Evolutionary conservation across 1,284 basidiomycete species (phyloP).

Genomic region (Boletus sp.): DNA sequence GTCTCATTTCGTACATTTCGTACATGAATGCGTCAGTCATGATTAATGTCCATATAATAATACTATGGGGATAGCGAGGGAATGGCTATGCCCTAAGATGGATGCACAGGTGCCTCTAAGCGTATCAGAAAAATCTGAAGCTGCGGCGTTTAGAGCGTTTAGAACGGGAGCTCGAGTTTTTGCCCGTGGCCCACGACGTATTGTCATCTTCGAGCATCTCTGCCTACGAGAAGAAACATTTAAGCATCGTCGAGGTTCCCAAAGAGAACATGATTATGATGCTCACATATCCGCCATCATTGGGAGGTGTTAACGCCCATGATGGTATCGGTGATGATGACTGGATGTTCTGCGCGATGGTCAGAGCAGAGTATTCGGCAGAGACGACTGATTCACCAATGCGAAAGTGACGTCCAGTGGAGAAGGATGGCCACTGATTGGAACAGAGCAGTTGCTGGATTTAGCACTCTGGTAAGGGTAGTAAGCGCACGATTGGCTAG

Average conservation of each 20-base stretch:
- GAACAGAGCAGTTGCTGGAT: conserved; percentile 16
- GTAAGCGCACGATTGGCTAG: not conserved
- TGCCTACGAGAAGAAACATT: conserved; percentile 13
- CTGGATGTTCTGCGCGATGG: conserved; percentile 8
- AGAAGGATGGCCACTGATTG: conserved; percentile 13
- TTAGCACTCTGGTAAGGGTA: conserved; percentile 17
- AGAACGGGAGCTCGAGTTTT: not conserved
- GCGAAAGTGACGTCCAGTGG: conserved; percentile 20
- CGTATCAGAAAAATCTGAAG: conserved; percentile 14
- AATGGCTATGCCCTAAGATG: not conserved
- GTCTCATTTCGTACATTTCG: conserved; percentile 19
- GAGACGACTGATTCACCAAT: conserved; percentile 17
- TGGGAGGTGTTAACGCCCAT: not conserved
- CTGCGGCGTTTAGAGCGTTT: conserved; percentile 10
- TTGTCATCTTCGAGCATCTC: conserved; percentile 31
- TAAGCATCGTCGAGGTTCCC: not conserved
- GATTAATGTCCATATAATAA: conserved; percentile 3
- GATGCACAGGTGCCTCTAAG: not conserved
- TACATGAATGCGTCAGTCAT: conserved; percentile 1
- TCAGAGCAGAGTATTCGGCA: not conserved
- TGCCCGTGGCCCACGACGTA: conserved; percentile 24
- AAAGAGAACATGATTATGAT: not conserved
- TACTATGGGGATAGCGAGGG: conserved; percentile 3
- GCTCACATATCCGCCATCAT: conserved; percentile 20
- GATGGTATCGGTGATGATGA: conserved; percentile 13